Conservation (phyloP, 2,329 filamentous ascomycete species). For the Colletotrichum higginsianum region DNA sequence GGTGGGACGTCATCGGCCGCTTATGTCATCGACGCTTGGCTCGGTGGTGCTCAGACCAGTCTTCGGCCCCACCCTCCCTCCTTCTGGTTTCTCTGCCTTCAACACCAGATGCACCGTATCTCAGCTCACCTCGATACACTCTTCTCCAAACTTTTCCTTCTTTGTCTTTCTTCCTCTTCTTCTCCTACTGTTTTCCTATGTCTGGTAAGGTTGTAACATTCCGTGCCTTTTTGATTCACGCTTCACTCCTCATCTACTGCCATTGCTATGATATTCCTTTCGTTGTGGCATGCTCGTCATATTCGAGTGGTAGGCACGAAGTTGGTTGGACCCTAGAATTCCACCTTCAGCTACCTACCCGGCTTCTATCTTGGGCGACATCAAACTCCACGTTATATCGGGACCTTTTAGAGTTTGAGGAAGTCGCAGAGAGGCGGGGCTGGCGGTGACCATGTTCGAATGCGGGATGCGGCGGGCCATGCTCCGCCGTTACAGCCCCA, state of each 20-base stretch:
- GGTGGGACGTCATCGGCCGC: slow-evolving; percentile 4
- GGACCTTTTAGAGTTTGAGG: neutral
- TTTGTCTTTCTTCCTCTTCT: no score
- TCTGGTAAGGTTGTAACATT: no score
- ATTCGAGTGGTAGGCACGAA: neutral
- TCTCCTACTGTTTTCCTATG: no score
- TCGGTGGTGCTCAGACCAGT: neutral
- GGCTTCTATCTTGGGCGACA: no score
- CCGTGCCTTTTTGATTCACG: no score
- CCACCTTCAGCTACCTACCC: no score
- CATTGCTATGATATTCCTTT: neutral
- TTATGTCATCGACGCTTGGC: slow-evolving; percentile 13
- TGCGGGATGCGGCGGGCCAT: slow-evolving; percentile 32
- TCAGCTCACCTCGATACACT: no score
- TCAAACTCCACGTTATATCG: neutral
- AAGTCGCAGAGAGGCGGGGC: slow-evolving; percentile 18
- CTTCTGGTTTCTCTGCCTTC: no score
- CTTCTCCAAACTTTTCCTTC: no score
- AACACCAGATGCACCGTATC: no score
- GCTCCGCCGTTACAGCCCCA: slow-evolving; percentile 38
- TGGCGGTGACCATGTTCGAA: slow-evolving; percentile 24
- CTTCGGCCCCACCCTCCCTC: neutral
- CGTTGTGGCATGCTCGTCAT: neutral
- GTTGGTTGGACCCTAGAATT: neutral
- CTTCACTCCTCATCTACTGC: no score